phyloP scores from a whole-genome alignment of 208 protist species.

The Trichomonas vaginalis region DNA sequence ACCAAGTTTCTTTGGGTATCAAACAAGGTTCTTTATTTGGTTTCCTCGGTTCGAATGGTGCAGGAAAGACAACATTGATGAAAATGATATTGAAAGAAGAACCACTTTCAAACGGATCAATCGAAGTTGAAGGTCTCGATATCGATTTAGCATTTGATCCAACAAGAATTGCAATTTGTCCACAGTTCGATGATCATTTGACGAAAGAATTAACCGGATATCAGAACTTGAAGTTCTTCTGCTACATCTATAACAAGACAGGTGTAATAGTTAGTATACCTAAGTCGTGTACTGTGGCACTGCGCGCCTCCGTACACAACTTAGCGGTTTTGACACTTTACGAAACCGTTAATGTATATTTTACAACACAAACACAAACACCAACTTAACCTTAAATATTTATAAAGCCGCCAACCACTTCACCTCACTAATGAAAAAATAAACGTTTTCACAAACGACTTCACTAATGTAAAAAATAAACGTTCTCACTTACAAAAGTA shows the following conservation, averaged over 20 bases:
- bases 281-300: too few species aligned
- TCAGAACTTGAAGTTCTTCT: not conserved
- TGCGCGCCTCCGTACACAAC: too few species aligned
- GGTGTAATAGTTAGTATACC: too few species aligned
- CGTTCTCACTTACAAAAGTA: too few species aligned
- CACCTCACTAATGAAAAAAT: too few species aligned
- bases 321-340: too few species aligned
- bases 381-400: too few species aligned
- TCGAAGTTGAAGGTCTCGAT: not conserved
- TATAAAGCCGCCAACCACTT: too few species aligned
- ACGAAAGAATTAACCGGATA: not conserved
- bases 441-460: too few species aligned
- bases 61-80: conserved; percentile 31
- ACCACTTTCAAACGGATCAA: not conserved
- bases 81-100: conserved; percentile 24
- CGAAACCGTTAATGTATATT: too few species aligned
- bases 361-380: too few species aligned
- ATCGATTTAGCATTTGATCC: not conserved
- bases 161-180: not conserved
- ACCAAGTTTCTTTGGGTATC: not conserved
- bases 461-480: too few species aligned
- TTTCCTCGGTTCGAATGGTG: conserved; percentile 34
- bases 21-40: conserved; percentile 5
- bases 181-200: conserved; percentile 12
- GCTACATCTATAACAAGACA: not conserved